Conservation (phyloP, 129 eudicot genomes). For the Chrysanthemum lavandulifolium region DNA sequence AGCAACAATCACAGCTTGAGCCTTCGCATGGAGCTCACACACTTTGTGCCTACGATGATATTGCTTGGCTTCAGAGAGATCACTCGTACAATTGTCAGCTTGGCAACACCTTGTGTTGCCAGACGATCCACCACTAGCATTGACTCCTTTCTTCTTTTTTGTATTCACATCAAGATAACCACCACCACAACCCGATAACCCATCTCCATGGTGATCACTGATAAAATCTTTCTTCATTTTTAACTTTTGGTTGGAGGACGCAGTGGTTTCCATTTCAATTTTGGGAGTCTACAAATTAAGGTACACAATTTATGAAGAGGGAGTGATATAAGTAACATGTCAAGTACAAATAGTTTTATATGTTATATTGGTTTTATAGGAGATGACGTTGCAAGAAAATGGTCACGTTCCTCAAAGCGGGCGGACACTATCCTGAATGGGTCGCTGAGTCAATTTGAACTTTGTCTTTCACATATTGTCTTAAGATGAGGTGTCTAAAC, state of each 20-base stretch:
- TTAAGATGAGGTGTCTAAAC: too few relatives aligned
- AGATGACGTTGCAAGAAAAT: too few relatives aligned
- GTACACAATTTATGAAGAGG: slow-evolving; percentile 7
- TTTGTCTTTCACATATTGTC: too few relatives aligned
- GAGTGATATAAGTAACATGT: background rate
- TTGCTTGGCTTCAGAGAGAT: slow-evolving; percentile 61
- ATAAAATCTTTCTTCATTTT: slow-evolving; percentile 19
- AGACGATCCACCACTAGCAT: slow-evolving; percentile 28
- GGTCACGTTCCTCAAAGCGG: too few relatives aligned
- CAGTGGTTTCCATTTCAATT: slow-evolving; percentile 29
- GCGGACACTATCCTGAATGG: too few relatives aligned
- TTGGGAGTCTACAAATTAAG: slow-evolving; percentile 14
- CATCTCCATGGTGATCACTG: slow-evolving; percentile 16
- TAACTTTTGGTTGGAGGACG: slow-evolving; percentile 21
- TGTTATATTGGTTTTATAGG: background rate
- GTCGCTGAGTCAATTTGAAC: too few relatives aligned
- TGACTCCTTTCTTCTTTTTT: slow-evolving; percentile 30
- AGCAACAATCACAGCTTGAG: slow-evolving; percentile 54
- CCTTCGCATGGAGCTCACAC: slow-evolving; percentile 78
- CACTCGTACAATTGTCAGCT: slow-evolving; percentile 57
- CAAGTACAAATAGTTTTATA: background rate
- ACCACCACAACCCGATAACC: background rate
- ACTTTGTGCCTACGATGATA: slow-evolving; percentile 75
- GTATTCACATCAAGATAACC: slow-evolving; percentile 9
- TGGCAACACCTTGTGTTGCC: slow-evolving; percentile 53